These are phyloP conservation scores for Multifurca ochricompacta DNA, from an alignment of 768 basidiomycete species.

Conservation along the genomic window DNA sequence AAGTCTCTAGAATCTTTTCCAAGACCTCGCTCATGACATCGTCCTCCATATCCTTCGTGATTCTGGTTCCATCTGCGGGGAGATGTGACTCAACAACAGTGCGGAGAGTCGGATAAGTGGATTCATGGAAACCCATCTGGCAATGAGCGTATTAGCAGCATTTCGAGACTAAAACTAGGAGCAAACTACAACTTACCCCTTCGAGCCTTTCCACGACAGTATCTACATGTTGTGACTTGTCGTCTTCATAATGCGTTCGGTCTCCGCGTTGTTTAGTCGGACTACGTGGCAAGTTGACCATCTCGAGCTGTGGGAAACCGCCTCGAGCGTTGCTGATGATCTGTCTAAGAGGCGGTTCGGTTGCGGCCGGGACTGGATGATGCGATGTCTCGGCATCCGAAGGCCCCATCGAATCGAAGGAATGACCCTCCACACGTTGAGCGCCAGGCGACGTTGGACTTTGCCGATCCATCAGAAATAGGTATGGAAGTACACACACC, in stretches of 20 bases:
- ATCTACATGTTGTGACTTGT: conserved; percentile 4
- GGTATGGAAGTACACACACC: background rate
- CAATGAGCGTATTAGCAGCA: conserved; percentile 9
- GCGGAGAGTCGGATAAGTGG: conserved; percentile 42
- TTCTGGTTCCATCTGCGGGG: conserved; percentile 33
- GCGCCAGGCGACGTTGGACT: conserved; percentile 9
- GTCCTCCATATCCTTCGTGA: conserved; percentile 52
- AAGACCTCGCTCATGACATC: conserved; percentile 57
- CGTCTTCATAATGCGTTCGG: conserved; percentile 38
- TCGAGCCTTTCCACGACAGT: conserved; percentile 31
- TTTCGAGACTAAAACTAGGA: background rate
- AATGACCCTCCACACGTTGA: background rate
- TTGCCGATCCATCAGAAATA: background rate
- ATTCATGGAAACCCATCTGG: conserved; percentile 67
- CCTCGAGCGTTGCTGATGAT: conserved; percentile 58
- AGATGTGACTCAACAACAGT: conserved; percentile 37
- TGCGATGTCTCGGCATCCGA: background rate
- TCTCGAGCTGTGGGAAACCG: conserved; percentile 54
- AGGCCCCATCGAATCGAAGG: background rate
- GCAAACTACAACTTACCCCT: conserved; percentile 43
- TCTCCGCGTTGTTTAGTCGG: conserved; percentile 27
- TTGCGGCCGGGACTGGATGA: background rate
- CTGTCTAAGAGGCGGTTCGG: conserved; percentile 23
- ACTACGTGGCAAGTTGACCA: conserved; percentile 51
- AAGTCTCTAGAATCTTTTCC: conserved; percentile 45